Evolutionary conservation across 495 filamentous ascomycete species (phyloP).

Genomic region (Tuber brumale): DNA sequence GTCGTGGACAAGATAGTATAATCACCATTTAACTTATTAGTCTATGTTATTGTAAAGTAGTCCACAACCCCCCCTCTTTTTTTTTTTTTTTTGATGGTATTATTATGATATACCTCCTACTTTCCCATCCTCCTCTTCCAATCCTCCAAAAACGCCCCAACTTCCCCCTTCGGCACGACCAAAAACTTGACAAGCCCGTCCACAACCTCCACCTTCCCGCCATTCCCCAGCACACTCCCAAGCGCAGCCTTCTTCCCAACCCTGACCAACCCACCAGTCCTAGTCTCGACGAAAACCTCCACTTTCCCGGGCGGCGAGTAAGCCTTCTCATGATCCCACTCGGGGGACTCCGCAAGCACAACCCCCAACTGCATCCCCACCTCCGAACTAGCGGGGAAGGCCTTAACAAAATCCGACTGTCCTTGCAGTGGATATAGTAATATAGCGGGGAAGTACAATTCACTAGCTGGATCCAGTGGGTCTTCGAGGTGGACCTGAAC

Average conservation of each 20-base stretch:
- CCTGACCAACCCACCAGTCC: conserved; percentile 72
- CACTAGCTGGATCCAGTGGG: conserved; percentile 61
- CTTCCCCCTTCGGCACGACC: conserved; percentile 65
- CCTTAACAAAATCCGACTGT: conserved; percentile 84
- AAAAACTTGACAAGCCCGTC: conserved; percentile 77
- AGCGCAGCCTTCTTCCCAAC: conserved; percentile 77
- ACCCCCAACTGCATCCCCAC: conserved; percentile 69
- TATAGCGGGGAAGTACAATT: conserved; percentile 68
- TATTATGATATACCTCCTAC: neutral
- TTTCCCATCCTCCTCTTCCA: conserved; percentile 54
- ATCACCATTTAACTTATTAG: neutral
- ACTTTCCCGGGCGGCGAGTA: conserved; percentile 57
- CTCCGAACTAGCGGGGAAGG: conserved; percentile 63
- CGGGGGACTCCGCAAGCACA: conserved; percentile 63
- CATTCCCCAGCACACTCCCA: conserved; percentile 60
- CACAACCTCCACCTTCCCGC: conserved; percentile 73
- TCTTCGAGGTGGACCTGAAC: conserved; percentile 61
- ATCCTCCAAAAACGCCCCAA: conserved; percentile 67
- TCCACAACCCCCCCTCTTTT: neutral
- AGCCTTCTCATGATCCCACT: conserved; percentile 72
- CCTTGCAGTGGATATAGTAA: conserved; percentile 69
- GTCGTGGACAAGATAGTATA: neutral
- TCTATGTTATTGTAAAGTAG: neutral
- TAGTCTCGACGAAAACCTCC: conserved; percentile 88
- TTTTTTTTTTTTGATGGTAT: too few relatives aligned